Evolutionary conservation across 371 early-diverging fungal genomes (phyloP), one percentile per base, ranked within the genome.

Genomic region (Lichtheimia ramosa): DNA sequence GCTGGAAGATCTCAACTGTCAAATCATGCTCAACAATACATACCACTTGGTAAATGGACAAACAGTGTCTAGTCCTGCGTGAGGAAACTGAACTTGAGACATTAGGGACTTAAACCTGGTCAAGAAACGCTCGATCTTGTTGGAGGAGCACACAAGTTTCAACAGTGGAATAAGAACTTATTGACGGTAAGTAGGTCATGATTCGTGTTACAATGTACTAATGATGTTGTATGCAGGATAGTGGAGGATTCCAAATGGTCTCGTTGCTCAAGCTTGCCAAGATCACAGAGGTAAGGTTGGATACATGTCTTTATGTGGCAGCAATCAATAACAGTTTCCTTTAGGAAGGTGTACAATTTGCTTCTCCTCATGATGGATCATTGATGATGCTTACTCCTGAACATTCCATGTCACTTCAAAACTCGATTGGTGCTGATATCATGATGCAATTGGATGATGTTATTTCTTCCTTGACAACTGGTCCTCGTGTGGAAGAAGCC

Each of bases 381-480:
- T 68, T 79, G 58, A 92, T 93, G 87, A 74, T 96, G 70, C 79
- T 97, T 69, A 96, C 96, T n/a, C 97, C 98, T 2, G 97, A 98
- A 64, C 89, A 95, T 62, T 95, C 95, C 10, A 96, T 97, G 73
- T 81, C 83, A 7, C 80, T 96, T 65, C 98, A 98, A 70, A 96
- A 93, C 73, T 83, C 86, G n/a, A 93, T 98, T 65, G 96, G 96
- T 16, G 93, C 96, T 2, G 98, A 96, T 75, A 96, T 98, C 49
- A 95, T 97, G 81, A 97, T 98, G 97, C 98, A 97, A 69, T 73
- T 98, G 56, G 98, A 98, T 70, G 97, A 98, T 74, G 97, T 98
- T 15, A 94, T 96, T 3, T 91, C 94, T 20, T 93, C 96, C 14
- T 73, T 94, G 56, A 87, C 89, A 7, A 83, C 88, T 5, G 90